phyloP scores from a whole-genome alignment of 306 rosid genomes.

The Hippophae gyantsensis region DNA sequence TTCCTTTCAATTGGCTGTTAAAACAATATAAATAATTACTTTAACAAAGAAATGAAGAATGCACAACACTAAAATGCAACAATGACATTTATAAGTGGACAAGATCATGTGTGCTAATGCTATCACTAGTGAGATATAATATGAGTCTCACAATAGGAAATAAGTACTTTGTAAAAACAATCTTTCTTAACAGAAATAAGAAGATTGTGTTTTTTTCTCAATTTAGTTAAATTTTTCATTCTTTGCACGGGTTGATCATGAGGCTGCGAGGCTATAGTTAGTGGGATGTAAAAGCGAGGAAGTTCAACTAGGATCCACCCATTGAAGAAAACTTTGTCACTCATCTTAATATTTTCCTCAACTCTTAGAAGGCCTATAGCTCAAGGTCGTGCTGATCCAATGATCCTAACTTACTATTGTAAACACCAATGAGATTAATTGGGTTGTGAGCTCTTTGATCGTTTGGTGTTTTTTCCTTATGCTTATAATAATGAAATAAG shows the following conservation, averaged over 20 bases:
- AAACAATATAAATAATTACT: background rate
- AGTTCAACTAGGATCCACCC: conserved; percentile 91
- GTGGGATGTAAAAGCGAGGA: conserved; percentile 66
- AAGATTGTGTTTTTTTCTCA: conserved; percentile 68
- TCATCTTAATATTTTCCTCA: conserved; percentile 95
- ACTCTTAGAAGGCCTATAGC: conserved; percentile 39
- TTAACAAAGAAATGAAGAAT: background rate
- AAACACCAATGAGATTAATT: too few species aligned
- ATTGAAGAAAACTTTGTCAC: conserved; percentile 78
- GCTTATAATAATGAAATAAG: too few species aligned
- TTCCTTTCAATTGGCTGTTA: conserved; percentile 72
- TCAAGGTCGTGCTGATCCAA: too few species aligned
- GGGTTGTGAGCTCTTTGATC: too few species aligned
- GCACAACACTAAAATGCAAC: background rate
- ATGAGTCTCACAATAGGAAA: too few species aligned
- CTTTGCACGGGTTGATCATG: conserved; percentile 71
- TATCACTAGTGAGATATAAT: background rate
- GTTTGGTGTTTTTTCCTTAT: too few species aligned
- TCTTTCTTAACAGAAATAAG: background rate
- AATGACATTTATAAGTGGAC: background rate
- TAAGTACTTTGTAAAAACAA: too few species aligned
- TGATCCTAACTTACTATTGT: too few species aligned
- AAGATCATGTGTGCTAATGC: conserved; percentile 1
- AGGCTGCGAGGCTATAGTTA: conserved; percentile 82
- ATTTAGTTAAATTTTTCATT: conserved; percentile 82